Evolutionary conservation across 2,329 filamentous ascomycete species (phyloP), one percentile per base, ranked within the genome.

Genomic region (Cadophora luteo-olivacea): DNA sequence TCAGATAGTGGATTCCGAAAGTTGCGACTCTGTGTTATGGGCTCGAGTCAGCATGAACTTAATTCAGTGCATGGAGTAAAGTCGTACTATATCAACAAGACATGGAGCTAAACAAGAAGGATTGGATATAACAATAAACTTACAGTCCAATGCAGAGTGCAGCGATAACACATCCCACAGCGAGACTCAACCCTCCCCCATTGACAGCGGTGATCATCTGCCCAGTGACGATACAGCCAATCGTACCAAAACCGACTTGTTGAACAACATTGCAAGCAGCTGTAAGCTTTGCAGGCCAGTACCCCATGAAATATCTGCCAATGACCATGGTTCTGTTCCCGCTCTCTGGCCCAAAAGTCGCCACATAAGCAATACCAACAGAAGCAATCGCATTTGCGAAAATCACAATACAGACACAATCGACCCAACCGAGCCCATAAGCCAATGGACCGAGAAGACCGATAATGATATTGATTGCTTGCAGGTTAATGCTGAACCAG

Each of bases 141-240:
- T 51, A 92, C 84, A 4, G 82, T 80, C 87, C 87, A 89, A 38
- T 85, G 45, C 91, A 85, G 29, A 89, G 73, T 1, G 87, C 86
- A 19, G 87, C 84, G 61, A 91, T 85, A 55, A 91, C 82, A 69
- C 91, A 90, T 74, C 89, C 89, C 0, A 90, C 89, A 25, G 86
- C 84, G 45, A 91, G 83, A 4, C 85, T 86, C 79, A 91, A 83
- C 67, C 80, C 82, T 22, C 82, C 84, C 67, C 84, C 82, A 2
- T 85, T 87, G 4, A 92, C 87, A 1, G 89, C 89, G 4, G 86
- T 88, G 1, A 92, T 79, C n/a, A 91, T 89, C 75, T 91, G 88
- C 0, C 89, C 89, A 1, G 86, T 87, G 19, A 91, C 83, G 4
- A 91, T 86, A 52, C 84, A 87, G 74, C 89, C 86, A 68, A 91